Conservation (phyloP, 331 rosid species). For the Arachis monticola region DNA sequence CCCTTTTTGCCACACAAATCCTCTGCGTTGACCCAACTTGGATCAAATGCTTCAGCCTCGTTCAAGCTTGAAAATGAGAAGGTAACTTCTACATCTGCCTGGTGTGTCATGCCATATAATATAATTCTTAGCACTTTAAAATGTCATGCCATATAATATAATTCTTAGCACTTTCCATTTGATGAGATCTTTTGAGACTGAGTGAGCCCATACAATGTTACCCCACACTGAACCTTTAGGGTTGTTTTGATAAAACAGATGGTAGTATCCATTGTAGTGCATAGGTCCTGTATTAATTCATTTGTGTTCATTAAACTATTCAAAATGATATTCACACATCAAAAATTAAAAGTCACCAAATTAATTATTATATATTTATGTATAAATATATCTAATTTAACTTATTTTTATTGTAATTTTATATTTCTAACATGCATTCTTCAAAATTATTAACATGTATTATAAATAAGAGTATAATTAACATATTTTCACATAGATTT, state of each 20-base stretch:
- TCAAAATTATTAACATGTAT: too few relatives aligned
- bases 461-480: too few relatives aligned
- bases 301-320: too few relatives aligned
- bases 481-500: too few relatives aligned
- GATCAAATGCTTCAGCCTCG: constrained; percentile 72
- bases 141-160: background rate
- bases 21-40: constrained; percentile 73
- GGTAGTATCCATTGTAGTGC: constrained; percentile 53
- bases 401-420: too few relatives aligned
- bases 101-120: background rate
- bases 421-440: too few relatives aligned
- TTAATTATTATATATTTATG: too few relatives aligned
- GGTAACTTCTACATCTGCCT: constrained; percentile 88
- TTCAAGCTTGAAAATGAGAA: constrained; percentile 66
- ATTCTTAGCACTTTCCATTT: constrained; percentile 58
- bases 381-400: too few relatives aligned
- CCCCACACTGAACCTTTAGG: constrained; percentile 66
- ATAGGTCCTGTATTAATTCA: constrained; percentile 46
- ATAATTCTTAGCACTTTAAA: background rate
- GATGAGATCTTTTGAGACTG: constrained; percentile 55
- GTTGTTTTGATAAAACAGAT: constrained; percentile 60
- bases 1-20: constrained; percentile 63
- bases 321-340: too few relatives aligned
- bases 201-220: constrained; percentile 64
- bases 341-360: too few relatives aligned